Percentiles rank a stretch among this genome's conserved stretches.
These are phyloP conservation scores for Whalleya microplaca DNA, from an alignment of 2,329 filamentous ascomycete species.

Conservation along the genomic window DNA sequence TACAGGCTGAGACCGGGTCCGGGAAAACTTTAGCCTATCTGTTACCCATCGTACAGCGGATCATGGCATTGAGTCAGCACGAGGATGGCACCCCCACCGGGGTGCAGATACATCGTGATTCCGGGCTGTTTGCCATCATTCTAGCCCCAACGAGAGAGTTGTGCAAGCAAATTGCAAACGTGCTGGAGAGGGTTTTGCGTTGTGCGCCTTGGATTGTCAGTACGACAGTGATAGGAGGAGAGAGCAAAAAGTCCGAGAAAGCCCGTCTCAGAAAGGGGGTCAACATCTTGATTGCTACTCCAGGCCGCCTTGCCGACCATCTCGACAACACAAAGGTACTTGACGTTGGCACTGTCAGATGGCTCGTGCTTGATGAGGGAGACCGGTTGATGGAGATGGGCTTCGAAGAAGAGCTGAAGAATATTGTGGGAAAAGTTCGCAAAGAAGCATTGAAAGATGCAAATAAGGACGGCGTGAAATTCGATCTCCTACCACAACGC, in stretches of 20 bases:
- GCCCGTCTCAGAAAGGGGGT: slow-evolving; percentile 90
- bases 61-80: slow-evolving; percentile 73
- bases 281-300: slow-evolving; percentile 94
- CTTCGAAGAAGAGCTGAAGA: slow-evolving; percentile 91
- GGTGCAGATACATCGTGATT: slow-evolving; percentile 74
- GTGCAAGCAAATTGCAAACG: slow-evolving; percentile 88
- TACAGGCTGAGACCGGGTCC: slow-evolving; percentile 95
- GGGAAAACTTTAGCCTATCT: slow-evolving; percentile 98
- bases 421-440: slow-evolving; percentile 80
- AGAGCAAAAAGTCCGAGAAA: slow-evolving; percentile 81
- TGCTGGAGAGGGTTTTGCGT: slow-evolving; percentile 83
- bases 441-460: slow-evolving; percentile 62
- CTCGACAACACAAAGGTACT: slow-evolving; percentile 89
- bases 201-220: slow-evolving; percentile 94
- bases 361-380: slow-evolving; percentile 94
- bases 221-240: slow-evolving; percentile 75
- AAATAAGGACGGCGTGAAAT: slow-evolving; percentile 59
- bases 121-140: slow-evolving; percentile 91
- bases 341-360: slow-evolving; percentile 85
- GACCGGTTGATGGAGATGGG: slow-evolving; percentile 98
- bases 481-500: slow-evolving; percentile 71
- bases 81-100: slow-evolving; percentile 48
- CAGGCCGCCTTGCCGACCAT: slow-evolving; percentile 88
- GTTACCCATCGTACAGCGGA: slow-evolving; percentile 85
- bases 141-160: slow-evolving; percentile 91